These are phyloP conservation scores for Tuber borchii DNA, from an alignment of 495 filamentous ascomycete genomes.

Conservation along the genomic window DNA sequence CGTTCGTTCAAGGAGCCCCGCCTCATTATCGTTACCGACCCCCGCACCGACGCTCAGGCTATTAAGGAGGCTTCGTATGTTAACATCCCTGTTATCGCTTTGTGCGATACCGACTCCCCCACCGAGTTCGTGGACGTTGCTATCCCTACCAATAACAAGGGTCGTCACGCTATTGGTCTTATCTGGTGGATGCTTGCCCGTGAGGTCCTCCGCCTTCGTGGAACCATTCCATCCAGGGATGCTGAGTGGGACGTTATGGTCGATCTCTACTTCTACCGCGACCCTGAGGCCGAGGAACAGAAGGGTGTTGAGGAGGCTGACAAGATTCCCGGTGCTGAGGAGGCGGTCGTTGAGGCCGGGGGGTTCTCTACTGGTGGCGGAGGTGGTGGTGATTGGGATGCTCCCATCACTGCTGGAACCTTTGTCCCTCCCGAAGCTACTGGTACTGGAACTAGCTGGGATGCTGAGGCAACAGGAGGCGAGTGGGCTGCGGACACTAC, in stretches of 20 bases:
- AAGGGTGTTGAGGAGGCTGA: constrained; percentile 53
- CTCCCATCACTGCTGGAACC: constrained; percentile 52
- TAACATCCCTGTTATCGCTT: constrained; percentile 98
- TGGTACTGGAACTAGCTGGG: constrained; percentile 69
- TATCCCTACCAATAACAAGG: constrained; percentile 99
- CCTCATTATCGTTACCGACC: constrained; percentile 98
- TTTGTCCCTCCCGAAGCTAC: constrained; percentile 54
- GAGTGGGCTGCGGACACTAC: constrained; percentile 64
- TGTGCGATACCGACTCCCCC: constrained; percentile 98
- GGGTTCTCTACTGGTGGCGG: constrained; percentile 58
- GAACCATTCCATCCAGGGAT: constrained; percentile 88
- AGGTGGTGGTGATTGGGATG: constrained; percentile 66
- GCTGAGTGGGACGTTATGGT: constrained; percentile 97
- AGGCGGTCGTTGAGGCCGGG: constrained; percentile 58
- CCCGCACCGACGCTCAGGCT: constrained; percentile 97
- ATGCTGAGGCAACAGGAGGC: constrained; percentile 63
- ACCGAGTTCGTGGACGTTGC: constrained; percentile 99
- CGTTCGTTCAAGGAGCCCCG: constrained; percentile 99
- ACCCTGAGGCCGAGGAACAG: constrained; percentile 80
- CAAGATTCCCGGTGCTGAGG: constrained; percentile 70
- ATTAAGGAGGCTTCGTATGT: constrained; percentile 99
- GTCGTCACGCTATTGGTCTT: constrained; percentile 93
- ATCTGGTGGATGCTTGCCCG: constrained; percentile 99
- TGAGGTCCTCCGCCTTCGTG: constrained; percentile 97
- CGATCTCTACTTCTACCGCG: constrained; percentile 99